Base-by-base conservation (phyloP, 192 early-diverging fungal genomes). In the Kickxella alabastrina region DNA sequence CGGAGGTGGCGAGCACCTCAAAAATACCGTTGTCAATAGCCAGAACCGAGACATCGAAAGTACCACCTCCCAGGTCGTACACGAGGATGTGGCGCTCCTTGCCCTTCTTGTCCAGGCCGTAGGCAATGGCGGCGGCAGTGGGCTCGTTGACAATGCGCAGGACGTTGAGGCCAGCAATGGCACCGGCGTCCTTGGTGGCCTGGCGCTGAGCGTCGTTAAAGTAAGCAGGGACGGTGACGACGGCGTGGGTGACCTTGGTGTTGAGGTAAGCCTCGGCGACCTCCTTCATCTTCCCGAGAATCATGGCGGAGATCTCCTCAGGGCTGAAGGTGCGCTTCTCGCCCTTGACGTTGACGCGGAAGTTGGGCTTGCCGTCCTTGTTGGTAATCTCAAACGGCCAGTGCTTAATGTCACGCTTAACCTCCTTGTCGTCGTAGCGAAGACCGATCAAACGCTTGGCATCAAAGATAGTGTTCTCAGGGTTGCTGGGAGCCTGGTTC, bases 221-320 rank as follows among this genome's bases (percentile, higher is more conserved):
- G 84, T 97, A 97, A 48, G 94, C 94, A 44, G 95, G 95, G 54
- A 98, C 95, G 28, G 95, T 98, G 72, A 98, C 86, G 49, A 98
- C 91, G 54, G 92, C 94, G 77, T 91, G 84, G 48, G 85, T 91
- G 55, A 97, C 92, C 62, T 86, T 85, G 68, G 83, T 74, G 72
- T 85, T 86, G 35, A 95, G 80, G 78, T 87, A 95, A 36, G 83
- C 68, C 77, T 93, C 92, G 51, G 92, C 92, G 53, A 83, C 86
- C 55, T 92, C 91, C 86, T 92, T 92, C 90, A 97, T 94, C 76
- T 92, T 93, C 73, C 77, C 59, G 40, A 97, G 82, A 48, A 97
- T 85, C 92, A 98, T 95, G 60, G 95, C 89, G 17, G 95, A 98
- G 79, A 98, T 88, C 78, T 95, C 93, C 79, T 96, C 93, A 40